Base-by-base conservation (phyloP, 768 basidiomycete species). In the Tremella mesenterica region DNA sequence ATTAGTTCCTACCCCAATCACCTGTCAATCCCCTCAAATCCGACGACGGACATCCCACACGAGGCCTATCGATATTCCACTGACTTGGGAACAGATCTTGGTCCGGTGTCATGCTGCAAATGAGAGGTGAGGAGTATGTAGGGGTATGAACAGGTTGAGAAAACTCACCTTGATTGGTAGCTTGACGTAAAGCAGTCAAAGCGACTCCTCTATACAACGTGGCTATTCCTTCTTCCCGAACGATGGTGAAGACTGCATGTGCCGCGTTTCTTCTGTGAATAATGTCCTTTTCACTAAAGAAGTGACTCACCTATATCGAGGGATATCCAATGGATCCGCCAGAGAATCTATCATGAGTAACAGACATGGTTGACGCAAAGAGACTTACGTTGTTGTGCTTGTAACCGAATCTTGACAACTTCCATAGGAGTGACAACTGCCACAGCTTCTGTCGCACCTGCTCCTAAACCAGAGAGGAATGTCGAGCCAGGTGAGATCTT, bases 351-450 rank as follows among this genome's bases (percentile, higher is more conserved):
- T 8, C 12, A 34, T 27, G 12, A 52, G 50, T 9, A 1, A 23
- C 8, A 25, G 30, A 33, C 8, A 36, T n/a, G 14, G 48, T 20
- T 13, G 23, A 16, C 8, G 9, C 3, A 27, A 9, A 8, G 6
- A n/a, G n/a, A 67, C 68, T 58, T 48, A 70, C 68, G 95, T 68
- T 87, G 85, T 69, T 99, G 95, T 2, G 95, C 93, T 75, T 99
- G 95, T 64, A 99, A 76, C 25, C 95, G 82, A 69, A 99, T 97
- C 79, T 97, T 97, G 71, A 99, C 88, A 18, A 97, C 95, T 71
- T 99, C 95, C 95, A 99, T 97, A 0, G 95, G 95, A 41, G 87
- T 93, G 10, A 99, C 95, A 41, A 99, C 89, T 14, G 83, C 78
- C 16, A 99, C 81, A 1, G 92, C 95, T 75, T 97, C 95, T 0